Conservation (phyloP, 2,329 filamentous ascomycete species). For the Macrophomina tecta region DNA sequence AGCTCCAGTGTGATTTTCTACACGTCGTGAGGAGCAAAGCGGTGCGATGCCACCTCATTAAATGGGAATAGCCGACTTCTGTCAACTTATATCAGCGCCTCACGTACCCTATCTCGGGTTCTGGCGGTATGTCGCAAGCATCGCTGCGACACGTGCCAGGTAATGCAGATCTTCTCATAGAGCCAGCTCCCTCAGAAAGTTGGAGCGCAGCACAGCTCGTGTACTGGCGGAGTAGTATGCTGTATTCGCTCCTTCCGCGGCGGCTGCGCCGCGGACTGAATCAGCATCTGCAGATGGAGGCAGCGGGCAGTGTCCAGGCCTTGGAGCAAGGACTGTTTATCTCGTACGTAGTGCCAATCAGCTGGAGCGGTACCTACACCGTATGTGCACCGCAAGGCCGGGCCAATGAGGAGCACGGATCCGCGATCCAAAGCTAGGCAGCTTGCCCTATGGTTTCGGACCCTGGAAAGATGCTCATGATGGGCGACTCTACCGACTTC, state of each 20-base stretch:
- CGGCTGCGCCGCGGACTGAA: slow-evolving; percentile 10
- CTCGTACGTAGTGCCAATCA: slow-evolving; percentile 14
- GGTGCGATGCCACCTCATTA: not conserved
- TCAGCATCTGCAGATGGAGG: not conserved
- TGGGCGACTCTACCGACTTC: not conserved
- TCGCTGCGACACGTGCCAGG: not conserved
- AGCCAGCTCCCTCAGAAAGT: not conserved
- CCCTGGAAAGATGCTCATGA: slow-evolving; percentile 11
- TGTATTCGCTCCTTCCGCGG: slow-evolving; percentile 1
- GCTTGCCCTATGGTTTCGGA: slow-evolving; percentile 10
- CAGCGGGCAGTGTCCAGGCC: not conserved
- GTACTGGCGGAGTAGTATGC: not conserved
- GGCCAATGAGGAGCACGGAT: slow-evolving; percentile 5
- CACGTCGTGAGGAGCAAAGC: not conserved
- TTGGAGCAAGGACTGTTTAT: slow-evolving; percentile 10
- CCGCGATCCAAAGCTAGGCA: slow-evolving; percentile 1
- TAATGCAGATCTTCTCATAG: slow-evolving; percentile 1
- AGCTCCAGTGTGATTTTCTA: not conserved
- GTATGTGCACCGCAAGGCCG: not conserved
- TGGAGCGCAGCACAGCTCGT: not conserved
- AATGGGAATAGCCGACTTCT: not conserved
- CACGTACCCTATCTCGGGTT: not conserved
- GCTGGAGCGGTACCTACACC: not conserved
- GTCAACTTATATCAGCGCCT: not conserved
- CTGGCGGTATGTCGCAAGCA: slow-evolving; percentile 15